Evolutionary conservation across 2,329 filamentous ascomycete genomes (phyloP).

Genomic region (Teratosphaeria pseudoeucalypti): DNA sequence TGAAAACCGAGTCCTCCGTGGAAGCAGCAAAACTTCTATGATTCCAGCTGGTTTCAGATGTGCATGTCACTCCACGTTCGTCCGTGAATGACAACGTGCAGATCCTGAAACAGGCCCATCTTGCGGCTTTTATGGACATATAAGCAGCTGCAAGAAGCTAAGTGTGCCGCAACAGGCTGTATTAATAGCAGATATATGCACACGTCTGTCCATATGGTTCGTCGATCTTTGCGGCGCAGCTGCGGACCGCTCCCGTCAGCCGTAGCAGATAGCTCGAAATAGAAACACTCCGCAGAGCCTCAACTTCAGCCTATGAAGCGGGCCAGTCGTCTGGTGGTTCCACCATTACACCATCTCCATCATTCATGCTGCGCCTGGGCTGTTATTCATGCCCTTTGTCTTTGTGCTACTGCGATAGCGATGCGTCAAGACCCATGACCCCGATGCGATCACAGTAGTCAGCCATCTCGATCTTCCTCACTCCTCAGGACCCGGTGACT

Average conservation of each 20-base stretch:
- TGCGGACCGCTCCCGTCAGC: not conserved
- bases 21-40: not conserved
- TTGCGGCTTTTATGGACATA: not conserved
- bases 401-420: not conserved
- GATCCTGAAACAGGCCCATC: not conserved
- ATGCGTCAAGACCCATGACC: not conserved
- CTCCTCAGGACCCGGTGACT: not conserved
- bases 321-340: not conserved
- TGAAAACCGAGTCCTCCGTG: not conserved
- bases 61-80: not conserved
- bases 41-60: not conserved
- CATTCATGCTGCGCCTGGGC: not conserved
- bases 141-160: not conserved
- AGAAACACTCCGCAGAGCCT: not conserved
- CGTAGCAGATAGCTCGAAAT: not conserved
- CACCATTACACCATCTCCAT: not conserved
- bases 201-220: not conserved
- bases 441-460: not conserved
- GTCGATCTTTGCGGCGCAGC: not conserved
- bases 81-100: not conserved
- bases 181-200: not conserved
- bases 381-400: not conserved
- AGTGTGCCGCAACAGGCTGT: not conserved
- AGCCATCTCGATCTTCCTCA: not conserved
- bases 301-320: not conserved